Evolutionary conservation across 139 green algal genomes (phyloP), one percentile per base, ranked within the genome.

Genomic region (Tetradesmus obliquus): DNA sequence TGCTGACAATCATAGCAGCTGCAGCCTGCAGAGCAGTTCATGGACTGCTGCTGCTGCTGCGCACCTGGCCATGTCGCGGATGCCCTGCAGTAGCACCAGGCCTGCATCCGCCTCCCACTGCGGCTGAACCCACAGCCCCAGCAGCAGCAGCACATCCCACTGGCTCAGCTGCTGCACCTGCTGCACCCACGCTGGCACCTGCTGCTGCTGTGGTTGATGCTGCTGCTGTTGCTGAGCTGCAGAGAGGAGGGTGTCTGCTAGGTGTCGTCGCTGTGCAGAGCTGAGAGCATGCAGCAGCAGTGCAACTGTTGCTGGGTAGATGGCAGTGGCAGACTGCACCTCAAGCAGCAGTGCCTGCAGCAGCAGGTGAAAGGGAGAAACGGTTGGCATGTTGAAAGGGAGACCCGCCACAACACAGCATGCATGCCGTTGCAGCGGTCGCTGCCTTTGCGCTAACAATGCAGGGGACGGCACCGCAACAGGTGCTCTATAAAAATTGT

Each of bases 101-200:
- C 69, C 19, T 71, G 53, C 71, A 90, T 55, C 71, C 55, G 51
- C 71, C 71, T 83, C 71, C 71, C 69, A 90, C 13, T 84, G 86
- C 53, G n/a, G 86, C 17, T 84, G 58, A 55, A 3, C 45, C 32
- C 32, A 60, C 24, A 89, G 32, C 32, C 84, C 62, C 60, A 89
- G 24, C 84, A 89, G 84, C 84, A 89, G 51, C 32, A 89, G 32
- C 60, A 89, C 84, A 89, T 89, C 84, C 60, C 60, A 80, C 45
- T 55, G 32, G 72, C 24, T 32, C 66, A 89, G 12, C 24, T 89
- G 85, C 62, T 62, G 24, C 85, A 89, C n/a, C 58, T 88, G 84
- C n/a, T 88, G 84, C 12, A 80, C 84, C 58, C 58, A 79, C 32
- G 84, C 45, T 55, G 69, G 58, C 24, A 88, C 15, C 13, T 88